A percentile compares a stretch with the other conserved stretches of the same genome.
phyloP scores from a whole-genome alignment of 306 rosid genomes.

The Oxytropis ochrocephala region DNA sequence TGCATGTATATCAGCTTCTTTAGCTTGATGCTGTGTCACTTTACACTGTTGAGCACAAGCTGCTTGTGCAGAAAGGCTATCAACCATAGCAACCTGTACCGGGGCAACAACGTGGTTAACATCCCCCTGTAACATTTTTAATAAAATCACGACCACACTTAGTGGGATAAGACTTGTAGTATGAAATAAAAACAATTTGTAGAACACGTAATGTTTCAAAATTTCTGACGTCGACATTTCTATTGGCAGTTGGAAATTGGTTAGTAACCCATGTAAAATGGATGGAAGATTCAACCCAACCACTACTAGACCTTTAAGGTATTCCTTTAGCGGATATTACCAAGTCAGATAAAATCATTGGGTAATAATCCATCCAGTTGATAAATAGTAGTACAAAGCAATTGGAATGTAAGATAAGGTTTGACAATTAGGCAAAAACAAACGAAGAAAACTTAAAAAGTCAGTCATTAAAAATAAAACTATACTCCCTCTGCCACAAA shows the following conservation, averaged over 20 bases:
- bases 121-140: conserved; percentile 31
- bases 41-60: conserved; percentile 32
- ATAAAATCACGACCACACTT: not conserved
- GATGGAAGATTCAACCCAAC: conserved; percentile 1
- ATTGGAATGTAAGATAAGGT: not conserved
- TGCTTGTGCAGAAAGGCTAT: conserved; percentile 31
- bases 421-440: conserved; percentile 1
- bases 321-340: not conserved
- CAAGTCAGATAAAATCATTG: not conserved
- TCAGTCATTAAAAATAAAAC: not conserved
- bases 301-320: not conserved
- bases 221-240: not conserved
- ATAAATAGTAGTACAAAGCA: not conserved
- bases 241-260: conserved; percentile 1
- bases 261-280: not conserved
- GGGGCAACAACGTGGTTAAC: conserved; percentile 24
- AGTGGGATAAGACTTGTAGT: no score
- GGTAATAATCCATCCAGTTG: conserved; percentile 6
- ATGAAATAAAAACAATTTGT: not conserved
- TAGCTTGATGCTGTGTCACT: conserved; percentile 47
- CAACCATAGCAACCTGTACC: conserved; percentile 30
- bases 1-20: conserved; percentile 66
- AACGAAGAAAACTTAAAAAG: not conserved
- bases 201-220: not conserved
- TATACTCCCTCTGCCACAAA: no score